Evolutionary conservation across 1,139 yeast genomes (phyloP), one percentile per base, ranked within the genome.

Genomic region (Pichia sp.): DNA sequence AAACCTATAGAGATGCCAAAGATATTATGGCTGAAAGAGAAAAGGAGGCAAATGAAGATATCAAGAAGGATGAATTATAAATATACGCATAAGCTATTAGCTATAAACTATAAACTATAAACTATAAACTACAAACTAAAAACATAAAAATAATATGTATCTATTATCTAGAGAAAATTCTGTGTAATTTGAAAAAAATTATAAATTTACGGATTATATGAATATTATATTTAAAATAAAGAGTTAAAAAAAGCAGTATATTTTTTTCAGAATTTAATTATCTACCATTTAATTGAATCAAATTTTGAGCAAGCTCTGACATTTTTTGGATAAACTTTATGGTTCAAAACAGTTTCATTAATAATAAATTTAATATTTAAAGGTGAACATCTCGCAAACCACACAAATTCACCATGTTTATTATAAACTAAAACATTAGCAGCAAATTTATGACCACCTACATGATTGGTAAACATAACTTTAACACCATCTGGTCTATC

Each of bases 381-480:
- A 9, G 97, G 97, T 4, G 76, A 71, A 49, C 94, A 83, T 53
- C 92, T 73, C 0, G 95, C 97, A 58, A 87, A 68, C 97, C 97
- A 89, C 31, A 89, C 76, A 49, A 82, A 78, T 55, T 85, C 82
- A 12, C 95, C 95, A 4, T 82, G 67, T 53, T 74, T 78, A 51
- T 80, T 65, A 59, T 87, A 89, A 27, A 90, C 75, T 44, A 87
- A 72, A 2, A 87, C 85, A 63, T 92, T 92, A 2, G 97, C 97
- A 1, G 92, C 86, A 63, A 70, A 92, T 59, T 92, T 92, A 65
- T 92, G 98, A 3, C 97, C 97, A 4, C 98, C 98, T 29, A 92
- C 83, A 63, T 92, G 98, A 58, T 86, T 87, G 24, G 85, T 73
- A 56, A 64, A 87, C 3, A 74, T 69, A 4, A 89, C 87, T 11